A percentile compares a stretch with the other conserved stretches of the same genome.
phyloP scores from a whole-genome alignment of 305 asterid species.

The Lippia alba region DNA sequence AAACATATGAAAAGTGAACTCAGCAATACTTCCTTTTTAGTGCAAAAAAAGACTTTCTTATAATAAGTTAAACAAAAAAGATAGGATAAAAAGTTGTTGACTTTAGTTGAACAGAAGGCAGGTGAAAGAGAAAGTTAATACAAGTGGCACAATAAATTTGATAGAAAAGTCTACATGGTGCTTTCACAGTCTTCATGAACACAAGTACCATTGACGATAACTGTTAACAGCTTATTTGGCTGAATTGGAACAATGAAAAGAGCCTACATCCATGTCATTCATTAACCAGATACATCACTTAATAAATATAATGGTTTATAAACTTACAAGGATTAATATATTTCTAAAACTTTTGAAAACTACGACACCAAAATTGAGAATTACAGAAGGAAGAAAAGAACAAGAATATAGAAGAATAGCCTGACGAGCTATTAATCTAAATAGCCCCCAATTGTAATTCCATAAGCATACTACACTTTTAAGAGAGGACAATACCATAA shows the following conservation, averaged over 20 bases:
- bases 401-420: not conserved
- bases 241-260: conserved; percentile 1
- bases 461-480: conserved; percentile 5
- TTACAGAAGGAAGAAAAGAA: not conserved
- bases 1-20: not conserved
- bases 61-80: too few species aligned
- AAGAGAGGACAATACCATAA: not conserved
- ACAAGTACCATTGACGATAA: not conserved
- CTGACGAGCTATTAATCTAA: conserved; percentile 7
- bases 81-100: too few species aligned
- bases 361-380: not conserved
- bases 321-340: conserved; percentile 7
- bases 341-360: conserved; percentile 15
- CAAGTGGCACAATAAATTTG: conserved; percentile 16
- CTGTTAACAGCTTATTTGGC: not conserved
- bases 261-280: conserved; percentile 4
- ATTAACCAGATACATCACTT: conserved; percentile 7
- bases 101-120: not conserved
- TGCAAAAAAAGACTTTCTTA: not conserved
- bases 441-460: not conserved
- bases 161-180: conserved; percentile 3
- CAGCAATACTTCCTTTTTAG: not conserved
- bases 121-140: not conserved
- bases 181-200: conserved; percentile 5
- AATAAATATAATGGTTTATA: conserved; percentile 18